phyloP scores from a whole-genome alignment of 164 flowering plant genomes.

The Cinnamomum chago region DNA sequence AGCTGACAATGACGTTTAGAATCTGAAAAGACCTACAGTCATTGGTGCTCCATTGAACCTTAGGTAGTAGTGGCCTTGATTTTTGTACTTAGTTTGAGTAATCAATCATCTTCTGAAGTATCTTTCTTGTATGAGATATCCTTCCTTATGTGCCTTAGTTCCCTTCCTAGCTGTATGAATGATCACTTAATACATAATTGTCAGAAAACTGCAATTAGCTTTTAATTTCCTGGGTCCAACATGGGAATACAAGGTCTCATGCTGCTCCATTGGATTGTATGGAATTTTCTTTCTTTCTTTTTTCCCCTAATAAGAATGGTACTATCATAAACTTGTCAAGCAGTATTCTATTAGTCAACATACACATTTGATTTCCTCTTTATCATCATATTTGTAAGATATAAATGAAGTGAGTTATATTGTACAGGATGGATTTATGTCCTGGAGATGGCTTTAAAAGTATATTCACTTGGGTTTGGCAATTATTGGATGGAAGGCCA shows the following conservation, averaged over 20 bases:
- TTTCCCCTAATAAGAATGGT: background rate
- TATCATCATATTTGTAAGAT: background rate
- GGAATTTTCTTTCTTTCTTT: background rate
- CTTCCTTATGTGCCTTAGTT: too few species aligned
- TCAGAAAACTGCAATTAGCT: too few species aligned
- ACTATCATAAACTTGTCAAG: background rate
- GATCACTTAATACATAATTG: too few species aligned
- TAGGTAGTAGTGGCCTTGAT: background rate
- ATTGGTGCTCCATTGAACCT: background rate
- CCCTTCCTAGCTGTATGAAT: too few species aligned
- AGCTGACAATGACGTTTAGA: background rate
- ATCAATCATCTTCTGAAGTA: too few species aligned
- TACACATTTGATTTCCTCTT: background rate
- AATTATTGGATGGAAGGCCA: constrained; percentile 95
- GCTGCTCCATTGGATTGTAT: background rate
- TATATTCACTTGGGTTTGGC: constrained; percentile 67
- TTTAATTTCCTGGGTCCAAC: too few species aligned
- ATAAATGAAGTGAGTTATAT: constrained; percentile 15
- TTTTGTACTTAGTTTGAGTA: too few species aligned
- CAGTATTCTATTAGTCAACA: too few species aligned
- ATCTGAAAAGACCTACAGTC: background rate
- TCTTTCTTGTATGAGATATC: too few species aligned
- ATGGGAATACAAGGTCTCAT: too few species aligned
- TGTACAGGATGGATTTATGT: constrained; percentile 91
- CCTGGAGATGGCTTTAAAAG: constrained; percentile 79